Evolutionary conservation across 805 yeast species (phyloP).

Genomic region (Sugiyamaella lignohabitans): DNA sequence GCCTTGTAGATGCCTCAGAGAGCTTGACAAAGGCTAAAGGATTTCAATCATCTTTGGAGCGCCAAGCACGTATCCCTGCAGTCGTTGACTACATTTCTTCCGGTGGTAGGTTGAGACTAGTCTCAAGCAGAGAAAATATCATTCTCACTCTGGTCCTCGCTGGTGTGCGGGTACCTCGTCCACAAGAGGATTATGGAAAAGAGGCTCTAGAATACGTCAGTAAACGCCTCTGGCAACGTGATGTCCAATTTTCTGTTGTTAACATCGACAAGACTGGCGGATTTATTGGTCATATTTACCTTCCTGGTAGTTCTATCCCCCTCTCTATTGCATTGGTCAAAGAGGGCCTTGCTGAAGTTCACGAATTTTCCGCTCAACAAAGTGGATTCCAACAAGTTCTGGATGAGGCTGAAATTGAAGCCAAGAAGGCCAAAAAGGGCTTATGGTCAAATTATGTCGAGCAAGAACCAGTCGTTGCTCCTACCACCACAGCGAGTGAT

Average conservation of each 20-base stretch:
- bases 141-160: constrained; percentile 67
- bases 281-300: constrained; percentile 64
- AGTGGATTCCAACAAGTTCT: constrained; percentile 52
- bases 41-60: constrained; percentile 60
- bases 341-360: constrained; percentile 59
- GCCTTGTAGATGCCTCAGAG: constrained; percentile 77
- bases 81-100: constrained; percentile 66
- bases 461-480: constrained; percentile 24
- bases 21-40: constrained; percentile 64
- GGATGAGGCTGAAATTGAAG: constrained; percentile 54
- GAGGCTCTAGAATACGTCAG: constrained; percentile 50
- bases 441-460: constrained; percentile 60
- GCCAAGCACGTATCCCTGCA: constrained; percentile 58
- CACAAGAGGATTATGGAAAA: constrained; percentile 34
- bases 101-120: constrained; percentile 60
- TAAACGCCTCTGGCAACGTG: constrained; percentile 59
- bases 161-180: constrained; percentile 50
- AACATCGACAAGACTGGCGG: constrained; percentile 74
- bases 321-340: constrained; percentile 52
- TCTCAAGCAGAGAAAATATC: constrained; percentile 64
- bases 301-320: constrained; percentile 46
- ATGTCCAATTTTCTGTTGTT: constrained; percentile 61
- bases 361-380: constrained; percentile 55
- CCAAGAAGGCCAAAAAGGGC: constrained; percentile 50
- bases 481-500: constrained; percentile 18